Percentiles rank a stretch among this genome's conserved stretches.
Evolutionary conservation across 345 rosid genomes (phyloP).

Genomic region (Citrus hindsii): DNA sequence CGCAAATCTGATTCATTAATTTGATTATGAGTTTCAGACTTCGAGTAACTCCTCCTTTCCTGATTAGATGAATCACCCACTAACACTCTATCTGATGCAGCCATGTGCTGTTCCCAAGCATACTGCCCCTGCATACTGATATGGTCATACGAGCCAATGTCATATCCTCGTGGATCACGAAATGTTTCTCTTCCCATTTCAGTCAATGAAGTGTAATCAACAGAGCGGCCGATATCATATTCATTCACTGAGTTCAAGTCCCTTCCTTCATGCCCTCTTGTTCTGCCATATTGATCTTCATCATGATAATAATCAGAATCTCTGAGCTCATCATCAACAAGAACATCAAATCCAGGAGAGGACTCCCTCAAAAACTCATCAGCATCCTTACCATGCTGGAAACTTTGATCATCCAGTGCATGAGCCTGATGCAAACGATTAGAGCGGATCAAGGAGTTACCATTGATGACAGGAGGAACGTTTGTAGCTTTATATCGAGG

Average conservation of each 20-base stretch:
- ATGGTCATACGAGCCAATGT: constrained; percentile 35
- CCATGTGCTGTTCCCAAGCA: constrained; percentile 54
- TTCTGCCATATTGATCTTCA: constrained; percentile 64
- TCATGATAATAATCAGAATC: constrained; percentile 66
- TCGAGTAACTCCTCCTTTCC: constrained; percentile 48
- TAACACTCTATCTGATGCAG: constrained; percentile 47
- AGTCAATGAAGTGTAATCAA: constrained; percentile 41
- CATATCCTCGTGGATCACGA: constrained; percentile 41
- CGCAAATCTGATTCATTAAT: constrained; percentile 61
- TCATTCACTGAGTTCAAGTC: constrained; percentile 48
- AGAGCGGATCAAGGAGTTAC: constrained; percentile 30
- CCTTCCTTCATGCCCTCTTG: constrained; percentile 53
- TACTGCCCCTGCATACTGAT: constrained; percentile 41
- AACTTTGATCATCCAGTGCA: constrained; percentile 48
- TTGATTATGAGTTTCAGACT: constrained; percentile 48
- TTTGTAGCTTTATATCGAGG: constrained; percentile 32
- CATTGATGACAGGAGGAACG: constrained; percentile 32
- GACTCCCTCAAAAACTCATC: constrained; percentile 79
- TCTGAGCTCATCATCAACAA: constrained; percentile 77
- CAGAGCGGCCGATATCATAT: constrained; percentile 42
- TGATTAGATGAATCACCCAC: constrained; percentile 37
- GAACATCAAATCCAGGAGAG: constrained; percentile 97
- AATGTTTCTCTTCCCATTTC: constrained; percentile 47
- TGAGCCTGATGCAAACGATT: constrained; percentile 41
- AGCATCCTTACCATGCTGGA: constrained; percentile 56